These are phyloP conservation scores for Tranzscheliella williamsii DNA, from an alignment of 1,284 basidiomycete genomes.

Conservation along the genomic window DNA sequence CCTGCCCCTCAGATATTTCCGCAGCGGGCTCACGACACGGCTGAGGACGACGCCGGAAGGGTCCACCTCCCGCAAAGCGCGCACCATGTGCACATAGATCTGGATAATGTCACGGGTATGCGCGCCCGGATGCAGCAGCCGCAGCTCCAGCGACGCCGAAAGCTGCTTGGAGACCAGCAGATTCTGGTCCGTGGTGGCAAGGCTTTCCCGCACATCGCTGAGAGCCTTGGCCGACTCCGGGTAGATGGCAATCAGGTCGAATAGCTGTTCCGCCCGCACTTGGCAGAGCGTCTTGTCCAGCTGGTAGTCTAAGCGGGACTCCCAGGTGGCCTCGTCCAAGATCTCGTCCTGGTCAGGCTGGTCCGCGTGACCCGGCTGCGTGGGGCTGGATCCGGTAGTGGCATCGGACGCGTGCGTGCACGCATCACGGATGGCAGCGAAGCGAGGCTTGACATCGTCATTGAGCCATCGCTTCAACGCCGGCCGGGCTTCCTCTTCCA, in stretches of 20 bases:
- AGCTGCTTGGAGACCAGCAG: slow-evolving; percentile 71
- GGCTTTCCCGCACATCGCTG: slow-evolving; percentile 77
- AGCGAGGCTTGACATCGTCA: slow-evolving; percentile 19
- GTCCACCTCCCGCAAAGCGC: slow-evolving; percentile 85
- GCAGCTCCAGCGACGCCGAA: slow-evolving; percentile 64
- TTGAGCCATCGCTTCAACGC: slow-evolving; percentile 27
- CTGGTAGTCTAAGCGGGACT: slow-evolving; percentile 33
- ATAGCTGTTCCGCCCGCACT: slow-evolving; percentile 68
- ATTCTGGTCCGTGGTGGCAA: slow-evolving; percentile 32
- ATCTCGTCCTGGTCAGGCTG: background rate
- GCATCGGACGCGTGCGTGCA: background rate
- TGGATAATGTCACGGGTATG: slow-evolving; percentile 88
- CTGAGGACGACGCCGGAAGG: slow-evolving; percentile 82
- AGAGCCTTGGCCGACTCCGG: slow-evolving; percentile 84
- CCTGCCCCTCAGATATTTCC: slow-evolving; percentile 48
- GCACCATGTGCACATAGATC: slow-evolving; percentile 93
- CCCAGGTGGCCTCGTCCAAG: slow-evolving; percentile 10
- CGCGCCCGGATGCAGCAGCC: slow-evolving; percentile 91
- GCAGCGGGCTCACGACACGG: slow-evolving; percentile 50
- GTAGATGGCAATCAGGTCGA: slow-evolving; percentile 92
- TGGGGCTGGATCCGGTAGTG: background rate
- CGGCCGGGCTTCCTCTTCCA: slow-evolving; percentile 23
- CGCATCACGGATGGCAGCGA: slow-evolving; percentile 14
- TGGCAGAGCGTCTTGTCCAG: slow-evolving; percentile 41
- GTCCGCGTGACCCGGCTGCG: background rate